Conservation (phyloP, 768 basidiomycete genomes). For the Baorangia bicolor region DNA sequence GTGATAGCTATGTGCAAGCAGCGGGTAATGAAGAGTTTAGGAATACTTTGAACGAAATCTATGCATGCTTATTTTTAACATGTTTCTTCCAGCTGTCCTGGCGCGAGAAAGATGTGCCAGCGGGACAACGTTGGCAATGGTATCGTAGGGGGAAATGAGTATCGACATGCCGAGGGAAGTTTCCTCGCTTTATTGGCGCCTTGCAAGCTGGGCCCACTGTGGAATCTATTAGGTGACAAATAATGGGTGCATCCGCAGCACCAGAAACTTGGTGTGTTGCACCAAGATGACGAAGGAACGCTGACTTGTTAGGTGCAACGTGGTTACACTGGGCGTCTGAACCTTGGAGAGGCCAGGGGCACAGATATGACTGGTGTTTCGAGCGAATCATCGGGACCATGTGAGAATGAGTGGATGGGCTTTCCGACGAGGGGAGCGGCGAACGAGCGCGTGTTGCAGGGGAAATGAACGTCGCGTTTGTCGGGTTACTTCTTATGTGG, state of each 20-base stretch:
- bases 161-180: conserved; percentile 17
- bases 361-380: neutral
- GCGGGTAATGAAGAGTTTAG: neutral
- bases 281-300: conserved; percentile 20
- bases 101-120: conserved; percentile 21
- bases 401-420: neutral
- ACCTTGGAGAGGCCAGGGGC: conserved; percentile 9
- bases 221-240: conserved; percentile 12
- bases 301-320: neutral
- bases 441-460: neutral
- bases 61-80: conserved; percentile 5
- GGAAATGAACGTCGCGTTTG: neutral
- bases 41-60: neutral
- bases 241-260: neutral
- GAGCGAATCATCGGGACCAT: neutral
- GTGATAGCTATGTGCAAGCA: neutral
- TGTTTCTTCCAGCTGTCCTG: conserved; percentile 18
- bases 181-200: conserved; percentile 2
- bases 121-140: conserved; percentile 12
- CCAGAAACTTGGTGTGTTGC: conserved; percentile 14
- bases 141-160: conserved; percentile 18
- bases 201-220: conserved; percentile 4
- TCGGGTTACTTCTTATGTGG: neutral
- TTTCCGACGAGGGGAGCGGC: neutral
- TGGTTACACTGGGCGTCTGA: neutral